Evolutionary conservation across 2,329 filamentous ascomycete species (phyloP).

Genomic region (Orbilia brochopaga): DNA sequence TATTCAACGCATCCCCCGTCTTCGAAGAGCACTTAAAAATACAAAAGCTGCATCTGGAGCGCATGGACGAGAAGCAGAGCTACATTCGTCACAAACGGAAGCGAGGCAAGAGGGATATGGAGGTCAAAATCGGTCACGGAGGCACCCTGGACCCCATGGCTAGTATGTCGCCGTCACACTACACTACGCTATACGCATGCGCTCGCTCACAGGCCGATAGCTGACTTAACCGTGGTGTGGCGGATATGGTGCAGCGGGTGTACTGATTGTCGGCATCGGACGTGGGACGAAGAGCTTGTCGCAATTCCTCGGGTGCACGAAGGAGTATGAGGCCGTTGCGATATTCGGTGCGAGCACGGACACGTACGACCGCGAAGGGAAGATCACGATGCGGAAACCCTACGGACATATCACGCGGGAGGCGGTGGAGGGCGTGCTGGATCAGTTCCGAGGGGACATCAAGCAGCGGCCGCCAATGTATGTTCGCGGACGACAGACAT

Average conservation of each 20-base stretch:
- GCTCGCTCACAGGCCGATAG: neutral
- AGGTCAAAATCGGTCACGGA: slow-evolving; percentile 82
- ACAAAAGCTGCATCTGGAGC: slow-evolving; percentile 65
- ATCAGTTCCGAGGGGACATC: slow-evolving; percentile 77
- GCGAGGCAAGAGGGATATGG: slow-evolving; percentile 65
- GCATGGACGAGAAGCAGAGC: slow-evolving; percentile 62
- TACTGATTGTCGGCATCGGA: slow-evolving; percentile 86
- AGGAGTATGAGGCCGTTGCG: slow-evolving; percentile 87
- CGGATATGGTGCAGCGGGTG: slow-evolving; percentile 65
- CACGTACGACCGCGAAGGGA: slow-evolving; percentile 85
- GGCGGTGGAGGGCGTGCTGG: slow-evolving; percentile 76
- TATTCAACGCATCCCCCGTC: slow-evolving; percentile 79
- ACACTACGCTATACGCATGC: neutral
- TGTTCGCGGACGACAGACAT: neutral
- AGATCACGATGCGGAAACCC: slow-evolving; percentile 74
- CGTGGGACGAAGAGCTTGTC: slow-evolving; percentile 82
- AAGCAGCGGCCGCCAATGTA: slow-evolving; percentile 84
- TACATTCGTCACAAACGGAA: slow-evolving; percentile 64
- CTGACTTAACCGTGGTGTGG: neutral
- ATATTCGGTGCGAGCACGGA: slow-evolving; percentile 92
- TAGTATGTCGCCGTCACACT: slow-evolving; percentile 57
- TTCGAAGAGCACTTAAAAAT: slow-evolving; percentile 78
- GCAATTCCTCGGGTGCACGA: slow-evolving; percentile 83
- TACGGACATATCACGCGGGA: slow-evolving; percentile 83
- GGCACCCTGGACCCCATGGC: slow-evolving; percentile 94